A percentile compares a stretch with the other conserved stretches of the same genome.
Evolutionary conservation across 139 green algal species (phyloP).

Genomic region (Asterochloris sp.): DNA sequence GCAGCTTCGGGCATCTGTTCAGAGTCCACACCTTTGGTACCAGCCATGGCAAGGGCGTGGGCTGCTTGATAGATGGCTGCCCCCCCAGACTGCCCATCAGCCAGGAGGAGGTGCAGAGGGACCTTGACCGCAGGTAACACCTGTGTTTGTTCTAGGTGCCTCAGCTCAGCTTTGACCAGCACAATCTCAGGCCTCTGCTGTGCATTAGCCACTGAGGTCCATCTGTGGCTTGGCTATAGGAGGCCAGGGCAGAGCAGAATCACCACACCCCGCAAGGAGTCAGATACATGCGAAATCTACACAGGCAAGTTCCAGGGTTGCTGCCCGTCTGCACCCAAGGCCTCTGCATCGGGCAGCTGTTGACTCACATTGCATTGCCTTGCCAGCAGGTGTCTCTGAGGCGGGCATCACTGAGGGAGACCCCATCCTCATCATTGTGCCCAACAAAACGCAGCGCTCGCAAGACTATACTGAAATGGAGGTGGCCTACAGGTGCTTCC

Average conservation of each 20-base stretch:
- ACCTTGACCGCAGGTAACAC: conserved; percentile 63
- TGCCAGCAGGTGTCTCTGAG: not conserved
- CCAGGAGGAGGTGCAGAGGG: conserved; percentile 72
- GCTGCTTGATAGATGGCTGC: conserved; percentile 95
- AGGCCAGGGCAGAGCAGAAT: conserved; percentile 95
- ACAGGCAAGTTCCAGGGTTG: conserved; percentile 56
- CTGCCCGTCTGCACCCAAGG: not conserved
- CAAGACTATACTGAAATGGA: conserved; percentile 36
- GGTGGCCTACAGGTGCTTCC: conserved; percentile 12
- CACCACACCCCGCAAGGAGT: conserved; percentile 95
- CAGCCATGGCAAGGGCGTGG: conserved; percentile 92
- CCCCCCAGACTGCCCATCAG: conserved; percentile 85
- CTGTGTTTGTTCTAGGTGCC: conserved; percentile 68
- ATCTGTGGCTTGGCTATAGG: conserved; percentile 9
- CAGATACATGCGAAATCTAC: conserved; percentile 90
- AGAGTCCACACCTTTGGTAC: conserved; percentile 97
- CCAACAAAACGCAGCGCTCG: conserved; percentile 94
- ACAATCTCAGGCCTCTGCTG: conserved; percentile 69
- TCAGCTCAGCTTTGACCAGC: conserved; percentile 50
- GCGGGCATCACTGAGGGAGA: conserved; percentile 71
- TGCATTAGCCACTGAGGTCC: too few species aligned
- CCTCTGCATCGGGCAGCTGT: not conserved
- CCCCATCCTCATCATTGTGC: conserved; percentile 92
- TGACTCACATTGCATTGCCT: not conserved
- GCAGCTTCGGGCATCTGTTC: conserved; percentile 87